Conservation (phyloP, 345 rosid genomes). For the Erucastrum elatum region DNA sequence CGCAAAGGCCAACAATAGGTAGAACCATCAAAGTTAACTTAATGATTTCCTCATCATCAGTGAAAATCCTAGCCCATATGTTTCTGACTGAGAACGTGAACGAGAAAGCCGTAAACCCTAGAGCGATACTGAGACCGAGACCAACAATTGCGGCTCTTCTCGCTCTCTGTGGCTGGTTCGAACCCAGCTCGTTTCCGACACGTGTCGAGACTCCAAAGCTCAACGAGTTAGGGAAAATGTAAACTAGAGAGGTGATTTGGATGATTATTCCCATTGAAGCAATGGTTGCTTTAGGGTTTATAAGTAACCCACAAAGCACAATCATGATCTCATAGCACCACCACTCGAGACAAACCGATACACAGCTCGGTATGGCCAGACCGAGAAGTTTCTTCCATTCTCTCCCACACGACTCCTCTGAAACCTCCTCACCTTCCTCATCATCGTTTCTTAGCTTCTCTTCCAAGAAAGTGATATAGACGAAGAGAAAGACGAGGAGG, state of each 20-base stretch:
- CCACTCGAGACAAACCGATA: slow-evolving; percentile 37
- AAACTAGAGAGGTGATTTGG: slow-evolving; percentile 35
- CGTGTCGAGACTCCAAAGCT: slow-evolving; percentile 37
- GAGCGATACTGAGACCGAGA: slow-evolving; percentile 30
- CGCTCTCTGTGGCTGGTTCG: slow-evolving; percentile 27
- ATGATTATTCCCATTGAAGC: slow-evolving; percentile 39
- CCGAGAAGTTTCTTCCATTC: slow-evolving; percentile 30
- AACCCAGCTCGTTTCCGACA: slow-evolving; percentile 33
- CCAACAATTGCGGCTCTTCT: slow-evolving; percentile 36
- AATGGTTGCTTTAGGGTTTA: slow-evolving; percentile 29
- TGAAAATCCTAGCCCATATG: slow-evolving; percentile 33
- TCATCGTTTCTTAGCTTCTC: slow-evolving; percentile 39
- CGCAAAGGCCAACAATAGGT: slow-evolving; percentile 36
- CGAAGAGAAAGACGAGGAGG: slow-evolving; percentile 51
- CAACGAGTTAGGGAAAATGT: slow-evolving; percentile 30
- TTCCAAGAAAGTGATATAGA: slow-evolving; percentile 54
- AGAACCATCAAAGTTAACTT: slow-evolving; percentile 24
- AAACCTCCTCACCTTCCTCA: slow-evolving; percentile 38
- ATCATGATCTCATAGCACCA: slow-evolving; percentile 41
- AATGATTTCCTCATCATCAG: slow-evolving; percentile 15
- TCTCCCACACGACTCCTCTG: slow-evolving; percentile 20
- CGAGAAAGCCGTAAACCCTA: slow-evolving; percentile 28
- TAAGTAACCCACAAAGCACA: slow-evolving; percentile 29
- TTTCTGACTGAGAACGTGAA: slow-evolving; percentile 27
- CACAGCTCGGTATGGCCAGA: slow-evolving; percentile 33